These are phyloP conservation scores for Phaeoacremonium minimum DNA, from an alignment of 2,329 filamentous ascomycete species.

Conservation along the genomic window DNA sequence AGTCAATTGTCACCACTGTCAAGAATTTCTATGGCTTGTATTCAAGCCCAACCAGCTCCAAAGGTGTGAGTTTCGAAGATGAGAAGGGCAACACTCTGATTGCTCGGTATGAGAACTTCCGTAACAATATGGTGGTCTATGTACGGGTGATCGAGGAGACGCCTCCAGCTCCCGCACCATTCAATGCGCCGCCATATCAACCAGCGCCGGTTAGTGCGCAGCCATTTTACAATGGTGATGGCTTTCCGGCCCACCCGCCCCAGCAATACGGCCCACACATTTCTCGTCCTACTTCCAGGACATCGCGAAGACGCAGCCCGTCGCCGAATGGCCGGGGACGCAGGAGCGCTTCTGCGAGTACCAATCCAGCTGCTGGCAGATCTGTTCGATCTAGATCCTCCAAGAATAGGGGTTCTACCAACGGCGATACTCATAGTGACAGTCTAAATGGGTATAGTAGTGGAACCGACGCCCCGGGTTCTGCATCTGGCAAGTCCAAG, in stretches of 20 bases:
- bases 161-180: slow-evolving; percentile 35
- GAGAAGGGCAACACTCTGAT: slow-evolving; percentile 85
- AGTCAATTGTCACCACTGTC: slow-evolving; percentile 95
- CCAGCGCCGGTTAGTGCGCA: slow-evolving; percentile 46
- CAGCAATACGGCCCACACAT: slow-evolving; percentile 55
- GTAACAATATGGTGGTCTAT: slow-evolving; percentile 87
- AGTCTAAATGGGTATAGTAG: slow-evolving; percentile 76
- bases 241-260: slow-evolving; percentile 38
- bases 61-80: slow-evolving; percentile 94
- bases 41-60: slow-evolving; percentile 62
- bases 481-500: slow-evolving; percentile 71
- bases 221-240: slow-evolving; percentile 53
- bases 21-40: slow-evolving; percentile 99
- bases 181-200: slow-evolving; percentile 49
- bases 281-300: slow-evolving; percentile 65
- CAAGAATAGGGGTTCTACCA: slow-evolving; percentile 58
- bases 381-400: slow-evolving; percentile 65
- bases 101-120: slow-evolving; percentile 92
- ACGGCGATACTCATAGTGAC: slow-evolving; percentile 61
- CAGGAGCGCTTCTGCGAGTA: slow-evolving; percentile 70
- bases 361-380: slow-evolving; percentile 55
- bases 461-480: slow-evolving; percentile 75
- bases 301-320: slow-evolving; percentile 71
- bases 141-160: slow-evolving; percentile 75
- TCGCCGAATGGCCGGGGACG: slow-evolving; percentile 69